A percentile compares a stretch with the other conserved stretches of the same genome.
Conservation (phyloP, 1,139 yeast species). For the Taphrina populina region DNA sequence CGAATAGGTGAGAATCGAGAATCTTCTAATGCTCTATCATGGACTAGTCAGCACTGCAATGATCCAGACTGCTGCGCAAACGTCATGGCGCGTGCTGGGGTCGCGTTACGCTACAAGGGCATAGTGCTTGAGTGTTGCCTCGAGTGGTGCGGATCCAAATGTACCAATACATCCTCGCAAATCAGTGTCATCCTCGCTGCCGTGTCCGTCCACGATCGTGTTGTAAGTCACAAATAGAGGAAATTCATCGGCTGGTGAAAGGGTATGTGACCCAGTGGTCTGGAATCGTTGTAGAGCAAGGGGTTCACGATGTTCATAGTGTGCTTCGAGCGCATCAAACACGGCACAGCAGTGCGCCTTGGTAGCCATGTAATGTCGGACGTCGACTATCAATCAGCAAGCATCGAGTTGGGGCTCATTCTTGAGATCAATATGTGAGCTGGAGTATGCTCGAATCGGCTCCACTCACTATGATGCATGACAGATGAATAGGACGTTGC, state of each 20-base stretch:
- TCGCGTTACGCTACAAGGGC: conserved; percentile 57
- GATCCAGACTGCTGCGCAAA: neutral
- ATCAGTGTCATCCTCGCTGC: conserved; percentile 41
- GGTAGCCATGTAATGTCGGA: conserved; percentile 42
- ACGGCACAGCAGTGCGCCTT: conserved; percentile 45
- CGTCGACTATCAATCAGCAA: neutral
- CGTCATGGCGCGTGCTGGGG: neutral
- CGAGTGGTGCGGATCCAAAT: conserved; percentile 55
- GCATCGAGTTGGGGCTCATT: too few relatives aligned
- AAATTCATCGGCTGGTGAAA: neutral
- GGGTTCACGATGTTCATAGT: conserved; percentile 40
- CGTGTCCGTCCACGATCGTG: conserved; percentile 43
- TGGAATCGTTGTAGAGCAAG: conserved; percentile 24
- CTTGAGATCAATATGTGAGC: too few relatives aligned
- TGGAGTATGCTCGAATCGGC: too few relatives aligned
- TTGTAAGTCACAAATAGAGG: conserved; percentile 92
- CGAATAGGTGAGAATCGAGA: conserved; percentile 70
- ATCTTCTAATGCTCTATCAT: conserved; percentile 62
- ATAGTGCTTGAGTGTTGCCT: conserved; percentile 60
- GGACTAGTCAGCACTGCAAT: neutral
- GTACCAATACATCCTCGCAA: conserved; percentile 95
- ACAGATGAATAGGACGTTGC: too few relatives aligned
- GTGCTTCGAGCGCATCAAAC: conserved; percentile 48
- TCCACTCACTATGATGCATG: too few relatives aligned
- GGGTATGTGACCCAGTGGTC: too few relatives aligned